A percentile compares a stretch with the other conserved stretches of the same genome.
Evolutionary conservation across 2,329 filamentous ascomycete species (phyloP).

Genomic region (Venturia nashicola): DNA sequence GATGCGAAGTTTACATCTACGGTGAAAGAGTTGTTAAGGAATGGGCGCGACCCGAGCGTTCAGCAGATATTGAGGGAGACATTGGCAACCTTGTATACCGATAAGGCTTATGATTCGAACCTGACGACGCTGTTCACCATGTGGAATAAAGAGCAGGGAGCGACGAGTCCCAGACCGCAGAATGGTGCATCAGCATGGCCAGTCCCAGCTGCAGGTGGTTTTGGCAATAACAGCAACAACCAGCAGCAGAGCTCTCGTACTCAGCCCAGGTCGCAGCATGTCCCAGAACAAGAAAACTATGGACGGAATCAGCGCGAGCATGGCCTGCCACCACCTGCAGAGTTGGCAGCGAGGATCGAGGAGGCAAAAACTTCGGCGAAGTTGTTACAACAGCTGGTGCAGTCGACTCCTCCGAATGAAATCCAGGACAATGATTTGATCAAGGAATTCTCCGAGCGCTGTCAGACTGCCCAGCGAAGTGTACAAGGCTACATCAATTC

Average conservation of each 20-base stretch:
- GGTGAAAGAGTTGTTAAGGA: slow-evolving; percentile 61
- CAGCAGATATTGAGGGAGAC: slow-evolving; percentile 82
- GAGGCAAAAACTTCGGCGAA: slow-evolving; percentile 86
- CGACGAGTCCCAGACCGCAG: slow-evolving; percentile 15
- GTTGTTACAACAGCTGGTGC: slow-evolving; percentile 81
- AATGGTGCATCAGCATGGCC: slow-evolving; percentile 14
- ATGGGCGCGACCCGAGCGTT: slow-evolving; percentile 60
- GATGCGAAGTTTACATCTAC: slow-evolving; percentile 73
- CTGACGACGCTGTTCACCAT: slow-evolving; percentile 61
- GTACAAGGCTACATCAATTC: slow-evolving; percentile 78
- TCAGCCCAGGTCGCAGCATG: not conserved
- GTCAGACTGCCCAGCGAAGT: slow-evolving; percentile 64
- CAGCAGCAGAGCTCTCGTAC: not conserved
- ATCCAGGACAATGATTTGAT: slow-evolving; percentile 76
- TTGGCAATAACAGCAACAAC: not conserved
- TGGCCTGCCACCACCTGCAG: slow-evolving; percentile 51
- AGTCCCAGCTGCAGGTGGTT: not conserved
- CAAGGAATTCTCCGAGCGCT: slow-evolving; percentile 82
- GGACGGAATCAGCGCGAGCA: slow-evolving; percentile 13
- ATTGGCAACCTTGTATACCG: slow-evolving; percentile 61
- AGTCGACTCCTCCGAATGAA: slow-evolving; percentile 68
- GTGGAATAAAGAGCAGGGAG: slow-evolving; percentile 76
- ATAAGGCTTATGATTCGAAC: slow-evolving; percentile 63
- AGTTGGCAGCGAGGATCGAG: slow-evolving; percentile 73
- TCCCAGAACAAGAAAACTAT: slow-evolving; percentile 12